Evolutionary conservation across 1,284 basidiomycete genomes (phyloP), one percentile per base, ranked within the genome.

Genomic region (Rugosomyces carneus): DNA sequence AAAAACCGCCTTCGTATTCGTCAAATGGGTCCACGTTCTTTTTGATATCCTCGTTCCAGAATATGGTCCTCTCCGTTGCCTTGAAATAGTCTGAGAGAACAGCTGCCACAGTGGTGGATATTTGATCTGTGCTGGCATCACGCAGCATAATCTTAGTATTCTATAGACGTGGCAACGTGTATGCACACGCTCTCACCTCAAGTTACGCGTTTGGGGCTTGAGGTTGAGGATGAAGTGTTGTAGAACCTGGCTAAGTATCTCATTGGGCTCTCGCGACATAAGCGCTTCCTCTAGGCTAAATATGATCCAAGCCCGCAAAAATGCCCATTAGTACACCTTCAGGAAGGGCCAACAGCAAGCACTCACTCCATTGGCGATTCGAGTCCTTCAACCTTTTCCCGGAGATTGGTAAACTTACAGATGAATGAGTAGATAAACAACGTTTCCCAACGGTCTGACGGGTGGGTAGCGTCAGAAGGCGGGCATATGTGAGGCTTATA

Each of bases 371-470:
- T 81, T 42, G 82, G 78, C 55, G 78, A 75, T 59, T 88, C 79
- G 47, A 90, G 67, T 44, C 86, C 84, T 62, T 88, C 84, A 23
- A 85, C 70, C 65, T 86, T 88, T 47, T 71, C 68, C 55, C 77
- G 77, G 53, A 89, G 68, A 63, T 76, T 71, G 18, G 85, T 87
- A 68, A 87, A 90, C 64, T 79, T 86, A 69, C 76, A 78, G 56
- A 90, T 81, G 69, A 90, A 90, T 21, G 80, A 76, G 63, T 88
- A 90, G 34, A 90, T 77, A 63, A 88, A 90, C 53, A 86, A 66
- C n/a, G 82, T 78, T 68, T 90, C 87, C 87, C 87, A 90, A 63
- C 84, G 81, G 67, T 84, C 81, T 47, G 72, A 72, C 31, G 87
- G 88, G 68, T 87, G 84, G 39, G 60, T 74, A 31, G 83, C 84